Conservation (phyloP, 495 filamentous ascomycete genomes). For the Parathielavia appendiculata region DNA sequence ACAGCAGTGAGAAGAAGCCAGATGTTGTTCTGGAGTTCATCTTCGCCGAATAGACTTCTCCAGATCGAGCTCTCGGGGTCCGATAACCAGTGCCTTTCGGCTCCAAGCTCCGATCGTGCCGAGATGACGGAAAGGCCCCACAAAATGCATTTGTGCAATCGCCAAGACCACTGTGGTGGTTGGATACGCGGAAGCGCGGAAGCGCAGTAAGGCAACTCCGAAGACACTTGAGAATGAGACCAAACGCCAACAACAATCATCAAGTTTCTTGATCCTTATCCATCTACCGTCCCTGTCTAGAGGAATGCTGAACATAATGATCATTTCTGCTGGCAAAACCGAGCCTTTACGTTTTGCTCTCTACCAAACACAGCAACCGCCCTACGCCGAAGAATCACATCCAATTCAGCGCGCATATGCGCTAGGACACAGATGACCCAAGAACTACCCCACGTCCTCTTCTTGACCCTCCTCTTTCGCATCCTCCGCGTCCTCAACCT, state of each 20-base stretch:
- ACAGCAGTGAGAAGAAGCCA: not conserved
- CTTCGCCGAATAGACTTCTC: not conserved
- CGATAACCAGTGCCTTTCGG: not conserved
- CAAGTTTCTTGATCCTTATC: too few relatives aligned
- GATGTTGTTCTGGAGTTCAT: not conserved
- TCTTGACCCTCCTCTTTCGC: slow-evolving; percentile 17
- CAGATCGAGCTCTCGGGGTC: not conserved
- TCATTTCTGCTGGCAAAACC: not conserved
- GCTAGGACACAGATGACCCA: not conserved
- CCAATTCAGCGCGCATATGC: not conserved
- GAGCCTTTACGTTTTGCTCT: slow-evolving; percentile 1
- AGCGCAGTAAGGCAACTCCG: too few relatives aligned
- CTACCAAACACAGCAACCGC: not conserved
- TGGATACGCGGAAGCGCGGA: too few relatives aligned
- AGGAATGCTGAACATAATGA: not conserved
- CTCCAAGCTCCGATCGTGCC: slow-evolving; percentile 2
- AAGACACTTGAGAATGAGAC: too few relatives aligned
- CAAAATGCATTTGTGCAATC: not conserved
- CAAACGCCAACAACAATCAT: not conserved
- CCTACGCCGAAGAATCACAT: slow-evolving; percentile 4
- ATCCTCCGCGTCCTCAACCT: slow-evolving; percentile 16
- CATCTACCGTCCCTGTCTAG: too few relatives aligned
- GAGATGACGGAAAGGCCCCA: slow-evolving; percentile 1
- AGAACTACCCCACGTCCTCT: slow-evolving; percentile 4
- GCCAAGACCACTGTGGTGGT: not conserved